Base-by-base conservation (phyloP, 345 rosid genomes). In the Lumnitzera racemosa region DNA sequence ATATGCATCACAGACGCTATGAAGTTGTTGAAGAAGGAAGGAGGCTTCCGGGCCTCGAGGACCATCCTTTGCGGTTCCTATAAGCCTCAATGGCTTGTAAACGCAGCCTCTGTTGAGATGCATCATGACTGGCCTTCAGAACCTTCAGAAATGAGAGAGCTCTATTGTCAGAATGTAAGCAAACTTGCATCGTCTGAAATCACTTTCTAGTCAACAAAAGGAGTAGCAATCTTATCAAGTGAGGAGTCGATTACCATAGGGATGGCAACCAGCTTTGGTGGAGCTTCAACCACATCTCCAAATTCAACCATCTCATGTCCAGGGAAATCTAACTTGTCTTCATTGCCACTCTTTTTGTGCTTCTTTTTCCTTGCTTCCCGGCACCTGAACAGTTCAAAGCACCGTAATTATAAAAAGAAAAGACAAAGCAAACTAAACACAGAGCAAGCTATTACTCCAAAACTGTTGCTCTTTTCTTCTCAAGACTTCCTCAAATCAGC, bases 221-320 rank as follows among this genome's bases (percentile, higher is more conserved):
- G 13, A 60, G 57, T 29, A 64, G 14, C 47, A 55, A 57, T 46
- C 43, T 46, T 49, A 48, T 53, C 51, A 31, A 14, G 56, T 13
- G 53, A 47, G 49, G 41, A 0, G 46, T 52, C 58, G 53, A 15
- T 24, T 65, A 86, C 95, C 95, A 85, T 92, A 11, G 90, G 96
- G 65, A 81, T 17, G 17, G 72, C 27, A 55, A 69, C 69, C 69
- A 94, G 68, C 68, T 88, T 88, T 3, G 88, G 97, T 15, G 99
- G 96, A 66, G 95, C 95, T 72, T 79, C 76, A 56, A 86, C 96
- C 46, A 94, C 81, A 5, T 94, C 99, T 20, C 99, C 99, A 64
- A 94, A 94, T 67, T 67, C 65, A 12, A 94, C 78, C 57, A 76
- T 72, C 62, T 90, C 99, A 27, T 61, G 65, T 59, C 85, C 85